A percentile compares a stretch with the other conserved stretches of the same genome.
Evolutionary conservation across 345 rosid genomes (phyloP).

Genomic region (Populus deltoides): DNA sequence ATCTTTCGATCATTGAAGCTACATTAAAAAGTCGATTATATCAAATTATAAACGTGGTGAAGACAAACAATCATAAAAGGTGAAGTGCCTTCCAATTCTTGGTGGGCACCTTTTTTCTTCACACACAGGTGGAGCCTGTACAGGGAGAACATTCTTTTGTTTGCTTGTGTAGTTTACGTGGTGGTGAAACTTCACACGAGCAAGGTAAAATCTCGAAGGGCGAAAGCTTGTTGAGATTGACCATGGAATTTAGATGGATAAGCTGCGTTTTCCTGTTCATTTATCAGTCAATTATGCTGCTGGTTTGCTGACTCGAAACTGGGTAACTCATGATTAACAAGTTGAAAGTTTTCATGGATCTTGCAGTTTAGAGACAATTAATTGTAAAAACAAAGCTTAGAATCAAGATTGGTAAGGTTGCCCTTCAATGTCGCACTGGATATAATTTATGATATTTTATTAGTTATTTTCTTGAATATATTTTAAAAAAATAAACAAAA

Average conservation of each 20-base stretch:
- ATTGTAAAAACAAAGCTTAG: too few relatives aligned
- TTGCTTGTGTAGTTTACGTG: neutral
- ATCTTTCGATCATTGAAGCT: neutral
- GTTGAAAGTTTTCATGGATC: too few relatives aligned
- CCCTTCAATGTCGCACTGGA: too few relatives aligned
- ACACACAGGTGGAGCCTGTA: neutral
- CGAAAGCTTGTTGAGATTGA: neutral
- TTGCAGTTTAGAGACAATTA: too few relatives aligned
- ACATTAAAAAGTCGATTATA: neutral
- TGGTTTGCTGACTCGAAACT: neutral
- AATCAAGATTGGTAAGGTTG: too few relatives aligned
- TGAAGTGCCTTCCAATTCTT: neutral
- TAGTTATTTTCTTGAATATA: too few relatives aligned
- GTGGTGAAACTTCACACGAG: neutral
- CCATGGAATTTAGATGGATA: neutral
- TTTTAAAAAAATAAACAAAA: too few relatives aligned
- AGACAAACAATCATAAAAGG: neutral
- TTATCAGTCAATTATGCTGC: neutral
- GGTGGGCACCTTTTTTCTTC: neutral
- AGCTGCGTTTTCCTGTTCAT: neutral
- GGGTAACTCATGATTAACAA: neutral
- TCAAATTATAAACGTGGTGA: neutral
- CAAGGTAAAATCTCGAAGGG: neutral
- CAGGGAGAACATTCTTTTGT: neutral
- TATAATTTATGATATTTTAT: too few relatives aligned